Evolutionary conservation across 2,329 filamentous ascomycete species (phyloP), one percentile per base, ranked within the genome.

Genomic region (Whalleya microplaca): DNA sequence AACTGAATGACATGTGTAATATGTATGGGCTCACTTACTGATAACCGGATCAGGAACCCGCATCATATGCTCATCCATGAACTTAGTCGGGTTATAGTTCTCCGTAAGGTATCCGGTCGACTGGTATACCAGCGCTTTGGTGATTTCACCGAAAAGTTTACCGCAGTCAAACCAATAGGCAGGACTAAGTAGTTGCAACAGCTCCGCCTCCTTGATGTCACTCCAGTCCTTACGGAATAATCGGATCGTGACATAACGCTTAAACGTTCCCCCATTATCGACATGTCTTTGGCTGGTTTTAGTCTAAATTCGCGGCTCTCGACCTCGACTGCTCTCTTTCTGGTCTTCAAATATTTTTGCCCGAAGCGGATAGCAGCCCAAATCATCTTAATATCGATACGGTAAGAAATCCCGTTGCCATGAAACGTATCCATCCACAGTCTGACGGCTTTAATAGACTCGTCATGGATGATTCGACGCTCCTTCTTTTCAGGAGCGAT

Each of bases 161-260:
- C 40, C 21, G 21, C 32, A 49, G 41, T 53, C 54, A n/a, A 53
- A 49, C 41, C 41, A 53, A 20, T 49, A 53, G 21, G 54, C 54
- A 8, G 45, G 54, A 9, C 27, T 41, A 21, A 27, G 32, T 10
- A 56, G 37, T 2, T 29, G 47, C n/a, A 53, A 37, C n/a, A 19
- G 6, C 12, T 21, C 19, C 10, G 1, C 19, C 9, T 41, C 48
- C 9, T 27, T 27, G 23, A 27, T 27, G 4, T 27, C 23, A 4
- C 4, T 4, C 4, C 9, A 4, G 23, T 27, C 23, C 23, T 9
- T 4, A 27, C 9, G 23, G 9, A 27, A 27, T 4, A 27, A 4
- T 9, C 41, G n/a, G n/a, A n/a, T n/a, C n/a, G n/a, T n/a, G n/a
- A n/a, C n/a, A n/a, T n/a, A n/a, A n/a, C n/a, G n/a, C n/a, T n/a